A percentile compares a stretch with the other conserved stretches of the same genome.
Conservation (phyloP, 129 eudicot genomes). For the Escallonia rubra region DNA sequence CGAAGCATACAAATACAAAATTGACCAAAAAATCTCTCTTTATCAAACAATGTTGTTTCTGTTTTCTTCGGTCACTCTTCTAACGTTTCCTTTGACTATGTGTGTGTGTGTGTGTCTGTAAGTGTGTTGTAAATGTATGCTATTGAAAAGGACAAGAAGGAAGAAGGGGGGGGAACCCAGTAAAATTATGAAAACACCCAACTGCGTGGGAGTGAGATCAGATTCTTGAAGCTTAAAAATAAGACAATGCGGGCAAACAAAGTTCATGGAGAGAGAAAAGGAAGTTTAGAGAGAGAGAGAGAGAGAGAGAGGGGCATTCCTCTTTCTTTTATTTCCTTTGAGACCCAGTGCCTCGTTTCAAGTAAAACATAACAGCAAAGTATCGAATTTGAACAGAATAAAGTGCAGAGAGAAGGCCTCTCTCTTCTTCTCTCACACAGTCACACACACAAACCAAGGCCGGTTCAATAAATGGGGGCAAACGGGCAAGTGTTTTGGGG, state of each 20-base stretch:
- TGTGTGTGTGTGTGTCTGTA: too few species aligned
- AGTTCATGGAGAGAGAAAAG: slow-evolving; percentile 19
- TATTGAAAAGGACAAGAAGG: slow-evolving; percentile 4
- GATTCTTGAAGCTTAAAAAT: slow-evolving; percentile 32
- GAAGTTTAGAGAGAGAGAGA: slow-evolving; percentile 10
- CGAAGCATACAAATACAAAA: too few species aligned
- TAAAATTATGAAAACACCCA: slow-evolving; percentile 25
- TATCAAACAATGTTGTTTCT: slow-evolving; percentile 13
- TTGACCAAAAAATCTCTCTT: too few species aligned
- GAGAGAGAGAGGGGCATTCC: slow-evolving; percentile 24
- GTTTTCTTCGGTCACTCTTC: slow-evolving; percentile 1
- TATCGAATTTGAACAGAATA: slow-evolving; percentile 72
- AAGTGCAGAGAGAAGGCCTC: slow-evolving; percentile 34
- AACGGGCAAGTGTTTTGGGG: slow-evolving; percentile 29
- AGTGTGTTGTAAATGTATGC: neutral
- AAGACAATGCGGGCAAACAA: slow-evolving; percentile 33
- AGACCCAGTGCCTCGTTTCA: slow-evolving; percentile 35
- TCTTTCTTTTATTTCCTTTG: slow-evolving; percentile 4
- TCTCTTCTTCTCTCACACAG: neutral
- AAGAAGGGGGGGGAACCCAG: slow-evolving; percentile 15
- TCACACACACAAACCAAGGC: slow-evolving; percentile 26
- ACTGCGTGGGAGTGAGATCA: slow-evolving; percentile 35
- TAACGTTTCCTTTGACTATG: neutral
- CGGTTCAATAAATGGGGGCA: slow-evolving; percentile 25
- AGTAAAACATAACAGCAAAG: slow-evolving; percentile 33